These are phyloP conservation scores for Exutisphaerella laricina DNA, from an alignment of 2,329 filamentous ascomycete genomes.

Conservation along the genomic window DNA sequence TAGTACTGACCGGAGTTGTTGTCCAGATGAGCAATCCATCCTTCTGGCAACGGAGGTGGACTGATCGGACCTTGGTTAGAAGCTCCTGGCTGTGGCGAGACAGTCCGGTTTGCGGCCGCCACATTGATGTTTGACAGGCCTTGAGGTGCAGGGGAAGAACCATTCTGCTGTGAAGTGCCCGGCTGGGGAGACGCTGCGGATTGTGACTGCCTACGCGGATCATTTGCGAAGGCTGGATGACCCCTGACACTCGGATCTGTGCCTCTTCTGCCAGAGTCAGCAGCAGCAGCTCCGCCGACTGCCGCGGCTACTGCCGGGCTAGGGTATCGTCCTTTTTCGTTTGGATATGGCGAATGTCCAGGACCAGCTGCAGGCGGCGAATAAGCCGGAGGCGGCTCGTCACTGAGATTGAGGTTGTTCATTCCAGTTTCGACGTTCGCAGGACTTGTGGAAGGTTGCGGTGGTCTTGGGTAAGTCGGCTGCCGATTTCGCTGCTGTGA, in stretches of 20 bases:
- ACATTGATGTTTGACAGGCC: conserved; percentile 40
- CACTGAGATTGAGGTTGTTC: conserved; percentile 70
- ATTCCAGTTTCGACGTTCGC: conserved; percentile 71
- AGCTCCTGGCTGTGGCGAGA: conserved; percentile 16
- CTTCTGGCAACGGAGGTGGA: conserved; percentile 88
- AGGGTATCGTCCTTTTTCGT: conserved; percentile 63
- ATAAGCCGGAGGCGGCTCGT: conserved; percentile 92
- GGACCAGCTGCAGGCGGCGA: conserved; percentile 48
- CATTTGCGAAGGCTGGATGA: conserved; percentile 89
- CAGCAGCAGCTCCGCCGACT: conserved; percentile 18
- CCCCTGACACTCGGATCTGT: conserved; percentile 46
- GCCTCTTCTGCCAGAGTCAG: conserved; percentile 24
- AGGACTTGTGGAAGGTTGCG: conserved; percentile 40
- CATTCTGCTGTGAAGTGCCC: conserved; percentile 33
- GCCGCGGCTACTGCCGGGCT: conserved; percentile 31
- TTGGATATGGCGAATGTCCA: conserved; percentile 58
- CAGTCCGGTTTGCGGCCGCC: conserved; percentile 30
- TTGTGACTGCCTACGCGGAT: conserved; percentile 43
- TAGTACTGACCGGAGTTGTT: conserved; percentile 97
- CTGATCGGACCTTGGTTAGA: conserved; percentile 60
- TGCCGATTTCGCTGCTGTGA: conserved; percentile 14
- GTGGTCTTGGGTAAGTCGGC: conserved; percentile 34
- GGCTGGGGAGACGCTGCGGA: conserved; percentile 41
- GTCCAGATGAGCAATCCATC: conserved; percentile 96
- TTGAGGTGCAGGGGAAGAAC: conserved; percentile 20